A percentile compares a stretch with the other conserved stretches of the same genome.
These are phyloP conservation scores for Moringa oleifera DNA, from an alignment of 345 rosid genomes.

Conservation along the genomic window DNA sequence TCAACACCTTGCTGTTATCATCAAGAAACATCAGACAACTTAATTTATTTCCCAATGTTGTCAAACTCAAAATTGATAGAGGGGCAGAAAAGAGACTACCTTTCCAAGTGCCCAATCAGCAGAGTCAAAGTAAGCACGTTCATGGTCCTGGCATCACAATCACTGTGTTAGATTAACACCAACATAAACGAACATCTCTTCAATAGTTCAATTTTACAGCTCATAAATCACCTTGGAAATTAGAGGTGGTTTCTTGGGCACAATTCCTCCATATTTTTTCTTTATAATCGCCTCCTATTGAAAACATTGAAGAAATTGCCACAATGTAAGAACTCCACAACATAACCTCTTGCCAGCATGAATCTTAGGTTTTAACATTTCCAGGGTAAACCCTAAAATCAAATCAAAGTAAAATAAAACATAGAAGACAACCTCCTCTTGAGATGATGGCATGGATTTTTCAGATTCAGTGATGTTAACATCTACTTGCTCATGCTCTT, in stretches of 20 bases:
- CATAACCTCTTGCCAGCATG: background rate
- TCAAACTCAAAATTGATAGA: conserved; percentile 10
- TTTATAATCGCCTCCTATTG: conserved; percentile 66
- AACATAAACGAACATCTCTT: conserved; percentile 2
- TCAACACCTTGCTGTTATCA: conserved; percentile 87
- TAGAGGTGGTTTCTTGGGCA: conserved; percentile 99
- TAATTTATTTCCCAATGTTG: conserved; percentile 1
- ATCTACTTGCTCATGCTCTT: conserved; percentile 40
- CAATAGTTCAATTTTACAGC: background rate
- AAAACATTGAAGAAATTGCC: conserved; percentile 9
- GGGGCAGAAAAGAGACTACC: conserved; percentile 33
- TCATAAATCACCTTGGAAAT: conserved; percentile 70
- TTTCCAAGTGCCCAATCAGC: conserved; percentile 99
- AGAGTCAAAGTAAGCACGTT: conserved; percentile 95
- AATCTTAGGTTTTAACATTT: conserved; percentile 1
- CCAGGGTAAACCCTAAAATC: background rate
- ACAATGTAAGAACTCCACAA: background rate
- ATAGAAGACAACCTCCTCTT: conserved; percentile 51
- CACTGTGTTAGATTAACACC: conserved; percentile 8
- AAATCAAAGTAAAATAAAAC: background rate
- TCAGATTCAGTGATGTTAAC: conserved; percentile 36
- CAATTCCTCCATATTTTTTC: conserved; percentile 91
- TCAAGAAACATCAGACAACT: conserved; percentile 11
- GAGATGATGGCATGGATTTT: conserved; percentile 46
- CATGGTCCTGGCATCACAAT: conserved; percentile 67